Percentiles rank a stretch among this genome's conserved stretches.
phyloP scores from a whole-genome alignment of 2,329 filamentous ascomycete species.

The Ascochyta pisi region DNA sequence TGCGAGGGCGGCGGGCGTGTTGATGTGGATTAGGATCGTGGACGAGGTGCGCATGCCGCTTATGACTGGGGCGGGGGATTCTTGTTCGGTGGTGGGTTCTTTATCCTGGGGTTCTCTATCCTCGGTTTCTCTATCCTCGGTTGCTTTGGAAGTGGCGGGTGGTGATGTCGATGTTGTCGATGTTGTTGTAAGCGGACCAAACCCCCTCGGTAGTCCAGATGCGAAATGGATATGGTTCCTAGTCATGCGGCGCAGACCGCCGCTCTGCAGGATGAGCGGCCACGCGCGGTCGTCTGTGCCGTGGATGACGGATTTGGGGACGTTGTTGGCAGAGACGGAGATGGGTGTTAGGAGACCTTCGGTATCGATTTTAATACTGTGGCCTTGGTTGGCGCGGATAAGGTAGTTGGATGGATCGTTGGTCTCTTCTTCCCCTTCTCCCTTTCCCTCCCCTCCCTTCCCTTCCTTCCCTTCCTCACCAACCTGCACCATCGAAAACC shows the following conservation, averaged over 20 bases:
- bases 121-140: no score
- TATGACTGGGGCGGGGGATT: constrained; percentile 60
- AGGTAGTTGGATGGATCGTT: constrained; percentile 72
- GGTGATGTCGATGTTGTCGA: neutral
- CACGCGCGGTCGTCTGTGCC: constrained; percentile 88
- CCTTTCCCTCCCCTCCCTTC: no score
- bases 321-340: constrained; percentile 57
- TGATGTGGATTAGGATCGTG: constrained; percentile 74
- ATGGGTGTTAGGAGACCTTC: constrained; percentile 74
- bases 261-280: constrained; percentile 73
- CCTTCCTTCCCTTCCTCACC: neutral
- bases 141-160: no score
- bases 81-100: no score
- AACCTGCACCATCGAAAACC: constrained; percentile 77
- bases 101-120: no score
- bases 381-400: constrained; percentile 95
- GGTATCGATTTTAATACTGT: constrained; percentile 80
- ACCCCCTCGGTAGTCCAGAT: constrained; percentile 67
- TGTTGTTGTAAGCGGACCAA: constrained; percentile 32
- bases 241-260: constrained; percentile 81
- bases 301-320: constrained; percentile 77
- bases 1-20: constrained; percentile 69
- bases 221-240: constrained; percentile 92
- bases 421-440: neutral
- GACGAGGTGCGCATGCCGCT: constrained; percentile 76